Percentiles rank a stretch among this genome's conserved stretches.
phyloP scores from a whole-genome alignment of 139 green algal species.

The Coelastrella sp. region DNA sequence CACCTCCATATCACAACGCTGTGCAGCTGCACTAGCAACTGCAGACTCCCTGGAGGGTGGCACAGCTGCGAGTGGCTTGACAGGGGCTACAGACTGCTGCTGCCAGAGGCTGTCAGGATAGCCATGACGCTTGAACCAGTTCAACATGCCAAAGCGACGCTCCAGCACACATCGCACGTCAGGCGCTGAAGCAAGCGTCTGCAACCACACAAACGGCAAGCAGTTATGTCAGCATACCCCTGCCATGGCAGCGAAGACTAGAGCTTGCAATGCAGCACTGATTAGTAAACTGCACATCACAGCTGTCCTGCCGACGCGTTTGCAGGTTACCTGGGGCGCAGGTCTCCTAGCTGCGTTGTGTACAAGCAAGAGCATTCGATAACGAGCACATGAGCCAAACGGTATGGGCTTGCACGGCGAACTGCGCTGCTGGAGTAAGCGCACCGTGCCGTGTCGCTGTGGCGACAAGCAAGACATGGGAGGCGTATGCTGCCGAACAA shows the following conservation, averaged over 20 bases:
- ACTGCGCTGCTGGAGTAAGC: neutral
- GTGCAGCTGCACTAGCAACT: neutral
- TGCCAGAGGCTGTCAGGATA: slow-evolving; percentile 52
- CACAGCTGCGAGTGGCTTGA: neutral
- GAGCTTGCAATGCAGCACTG: too few species aligned
- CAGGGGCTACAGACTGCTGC: neutral
- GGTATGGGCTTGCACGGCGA: neutral
- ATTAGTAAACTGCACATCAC: too few species aligned
- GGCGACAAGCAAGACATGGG: neutral
- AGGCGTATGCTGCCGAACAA: too few species aligned
- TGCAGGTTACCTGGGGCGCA: too few species aligned
- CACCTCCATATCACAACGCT: neutral
- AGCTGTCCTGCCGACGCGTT: too few species aligned
- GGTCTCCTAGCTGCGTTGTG: too few species aligned
- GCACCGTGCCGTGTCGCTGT: neutral
- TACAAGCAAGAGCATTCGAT: too few species aligned
- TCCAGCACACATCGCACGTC: slow-evolving; percentile 79
- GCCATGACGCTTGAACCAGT: slow-evolving; percentile 72
- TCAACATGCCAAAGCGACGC: slow-evolving; percentile 85
- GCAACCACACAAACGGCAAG: neutral
- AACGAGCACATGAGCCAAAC: too few species aligned
- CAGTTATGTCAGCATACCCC: too few species aligned
- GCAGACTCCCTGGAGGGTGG: neutral
- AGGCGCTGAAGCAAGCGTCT: slow-evolving; percentile 27
- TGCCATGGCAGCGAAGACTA: too few species aligned